Percentiles rank a stretch among this genome's conserved stretches.
Conservation (phyloP, 164 flowering plant species). For the Nymphaea thermarum region DNA sequence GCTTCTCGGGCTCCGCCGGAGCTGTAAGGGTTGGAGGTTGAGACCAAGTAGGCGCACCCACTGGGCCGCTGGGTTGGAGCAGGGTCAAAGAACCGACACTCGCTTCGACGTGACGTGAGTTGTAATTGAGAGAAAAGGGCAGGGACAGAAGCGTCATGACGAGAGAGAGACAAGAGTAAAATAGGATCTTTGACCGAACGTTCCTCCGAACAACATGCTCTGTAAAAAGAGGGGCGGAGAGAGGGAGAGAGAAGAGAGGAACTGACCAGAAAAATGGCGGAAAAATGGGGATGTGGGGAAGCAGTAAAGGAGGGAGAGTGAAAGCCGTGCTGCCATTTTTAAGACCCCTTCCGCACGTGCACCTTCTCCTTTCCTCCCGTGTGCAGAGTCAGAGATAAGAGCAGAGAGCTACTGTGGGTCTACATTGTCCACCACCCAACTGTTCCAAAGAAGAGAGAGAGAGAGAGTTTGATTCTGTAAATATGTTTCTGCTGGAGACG, state of each 20-base stretch:
- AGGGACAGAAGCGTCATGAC: background rate
- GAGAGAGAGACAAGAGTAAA: background rate
- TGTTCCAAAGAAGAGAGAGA: background rate
- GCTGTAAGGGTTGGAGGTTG: background rate
- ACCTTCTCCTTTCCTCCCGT: background rate
- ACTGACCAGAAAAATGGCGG: background rate
- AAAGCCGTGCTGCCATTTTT: background rate
- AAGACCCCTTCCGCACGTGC: background rate
- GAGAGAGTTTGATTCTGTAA: background rate
- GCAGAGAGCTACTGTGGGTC: background rate
- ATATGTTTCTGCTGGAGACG: background rate
- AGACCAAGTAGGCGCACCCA: background rate
- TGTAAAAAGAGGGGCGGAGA: too few relatives aligned
- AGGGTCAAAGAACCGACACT: background rate
- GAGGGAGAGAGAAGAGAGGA: background rate
- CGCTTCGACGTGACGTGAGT: background rate
- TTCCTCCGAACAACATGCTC: background rate
- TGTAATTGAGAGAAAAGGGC: background rate
- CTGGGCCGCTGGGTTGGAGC: background rate
- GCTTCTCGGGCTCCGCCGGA: background rate
- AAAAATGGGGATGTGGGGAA: background rate
- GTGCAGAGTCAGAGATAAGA: background rate
- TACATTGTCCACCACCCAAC: too few relatives aligned
- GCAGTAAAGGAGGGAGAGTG: background rate
- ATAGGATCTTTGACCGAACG: background rate